phyloP scores from a whole-genome alignment of 768 basidiomycete genomes.

The Suillus placidus region DNA sequence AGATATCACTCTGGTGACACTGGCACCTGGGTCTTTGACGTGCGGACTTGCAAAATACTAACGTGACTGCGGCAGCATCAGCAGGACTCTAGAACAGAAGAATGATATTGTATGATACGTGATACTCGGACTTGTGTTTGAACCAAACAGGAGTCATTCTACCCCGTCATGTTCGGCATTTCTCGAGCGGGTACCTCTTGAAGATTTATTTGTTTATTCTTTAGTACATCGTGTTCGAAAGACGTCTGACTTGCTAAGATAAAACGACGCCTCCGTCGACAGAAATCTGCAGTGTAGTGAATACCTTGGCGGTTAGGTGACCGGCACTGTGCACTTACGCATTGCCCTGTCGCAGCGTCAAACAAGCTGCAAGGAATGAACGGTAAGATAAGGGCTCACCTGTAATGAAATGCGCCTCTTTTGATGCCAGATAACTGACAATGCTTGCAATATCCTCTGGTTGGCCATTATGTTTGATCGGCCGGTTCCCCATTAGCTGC shows the following conservation, averaged over 20 bases:
- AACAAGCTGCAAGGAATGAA: not conserved
- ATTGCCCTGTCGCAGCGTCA: constrained; percentile 13
- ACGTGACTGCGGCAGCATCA: not conserved
- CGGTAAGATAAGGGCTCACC: constrained; percentile 18
- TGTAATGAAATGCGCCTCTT: constrained; percentile 31
- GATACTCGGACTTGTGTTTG: not conserved
- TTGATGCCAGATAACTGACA: constrained; percentile 30
- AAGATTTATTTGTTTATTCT: not conserved
- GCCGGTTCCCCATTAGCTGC: constrained; percentile 19
- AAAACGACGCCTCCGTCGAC: constrained; percentile 7
- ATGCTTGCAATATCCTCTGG: constrained; percentile 28
- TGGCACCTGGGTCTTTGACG: not conserved
- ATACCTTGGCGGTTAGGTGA: not conserved
- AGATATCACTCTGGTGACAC: not conserved
- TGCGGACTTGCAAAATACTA: not conserved
- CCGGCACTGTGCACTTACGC: constrained; percentile 14
- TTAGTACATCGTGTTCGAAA: not conserved
- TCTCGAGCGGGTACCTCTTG: not conserved
- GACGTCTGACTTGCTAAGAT: not conserved
- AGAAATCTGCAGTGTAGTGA: not conserved
- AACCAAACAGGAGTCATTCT: not conserved
- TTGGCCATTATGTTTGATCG: constrained; percentile 9
- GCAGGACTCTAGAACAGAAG: not conserved
- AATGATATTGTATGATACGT: not conserved
- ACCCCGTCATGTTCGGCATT: not conserved